phyloP scores from a whole-genome alignment of 257 asterid species.

The Solanum raphanifolium region DNA sequence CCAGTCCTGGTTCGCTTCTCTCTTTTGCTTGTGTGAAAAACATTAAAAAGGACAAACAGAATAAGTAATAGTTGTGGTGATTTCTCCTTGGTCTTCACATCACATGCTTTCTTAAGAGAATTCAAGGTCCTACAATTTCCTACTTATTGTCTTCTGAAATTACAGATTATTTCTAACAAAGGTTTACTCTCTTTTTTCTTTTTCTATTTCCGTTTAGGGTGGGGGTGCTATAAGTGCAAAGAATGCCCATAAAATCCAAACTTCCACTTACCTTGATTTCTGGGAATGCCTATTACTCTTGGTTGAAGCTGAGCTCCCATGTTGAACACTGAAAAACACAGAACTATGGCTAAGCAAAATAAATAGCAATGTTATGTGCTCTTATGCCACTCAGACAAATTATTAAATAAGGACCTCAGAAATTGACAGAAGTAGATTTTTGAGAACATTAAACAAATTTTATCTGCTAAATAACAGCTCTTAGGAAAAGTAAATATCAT shows the following conservation, averaged over 20 bases:
- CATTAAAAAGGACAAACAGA: not conserved
- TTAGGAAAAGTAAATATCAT: not conserved
- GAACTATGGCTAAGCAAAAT: not conserved
- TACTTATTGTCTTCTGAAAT: not conserved
- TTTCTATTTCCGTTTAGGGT: not conserved
- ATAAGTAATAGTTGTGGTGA: not conserved
- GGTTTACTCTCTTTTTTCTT: not conserved
- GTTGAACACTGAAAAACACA: conserved; percentile 7
- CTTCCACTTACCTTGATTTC: not conserved
- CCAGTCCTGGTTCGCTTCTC: not conserved
- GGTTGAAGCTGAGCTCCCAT: conserved; percentile 15
- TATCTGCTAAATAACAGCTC: not conserved
- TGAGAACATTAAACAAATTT: not conserved
- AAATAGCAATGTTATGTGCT: not conserved
- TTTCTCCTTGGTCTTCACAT: not conserved
- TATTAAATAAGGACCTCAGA: not conserved
- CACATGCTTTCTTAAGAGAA: not conserved
- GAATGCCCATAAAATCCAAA: not conserved
- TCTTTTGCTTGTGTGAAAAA: not conserved
- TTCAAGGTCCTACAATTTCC: not conserved
- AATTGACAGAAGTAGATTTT: not conserved
- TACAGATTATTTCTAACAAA: not conserved
- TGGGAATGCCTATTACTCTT: conserved; percentile 8
- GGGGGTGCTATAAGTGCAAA: not conserved
- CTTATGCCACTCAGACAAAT: not conserved